Evolutionary conservation across 345 rosid genomes (phyloP).

Genomic region (Aegle marmelos): DNA sequence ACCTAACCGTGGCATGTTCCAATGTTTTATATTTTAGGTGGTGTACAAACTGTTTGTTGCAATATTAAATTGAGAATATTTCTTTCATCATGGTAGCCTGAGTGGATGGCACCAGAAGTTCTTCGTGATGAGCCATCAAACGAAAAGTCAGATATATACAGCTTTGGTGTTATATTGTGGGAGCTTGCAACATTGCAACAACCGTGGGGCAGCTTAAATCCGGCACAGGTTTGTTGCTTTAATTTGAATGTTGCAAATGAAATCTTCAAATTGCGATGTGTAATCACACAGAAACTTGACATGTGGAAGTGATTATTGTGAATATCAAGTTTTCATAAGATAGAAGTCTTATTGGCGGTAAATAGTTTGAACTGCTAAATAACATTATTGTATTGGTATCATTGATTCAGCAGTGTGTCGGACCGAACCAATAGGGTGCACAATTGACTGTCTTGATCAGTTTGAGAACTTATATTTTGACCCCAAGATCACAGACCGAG

Average conservation of each 20-base stretch:
- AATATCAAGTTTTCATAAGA: background rate
- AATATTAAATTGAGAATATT: constrained; percentile 6
- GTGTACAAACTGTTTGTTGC: background rate
- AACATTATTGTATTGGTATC: background rate
- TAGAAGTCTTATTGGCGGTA: background rate
- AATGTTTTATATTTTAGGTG: constrained; percentile 6
- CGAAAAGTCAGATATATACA: constrained; percentile 92
- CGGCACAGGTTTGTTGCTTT: constrained; percentile 79
- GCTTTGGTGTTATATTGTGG: constrained; percentile 98
- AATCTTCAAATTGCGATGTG: background rate
- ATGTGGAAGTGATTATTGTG: background rate
- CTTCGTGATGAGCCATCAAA: constrained; percentile 95
- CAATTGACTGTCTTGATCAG: background rate
- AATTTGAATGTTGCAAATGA: background rate
- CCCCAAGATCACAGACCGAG: background rate
- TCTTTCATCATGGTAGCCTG: constrained; percentile 58
- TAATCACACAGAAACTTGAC: background rate
- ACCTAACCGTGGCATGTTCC: constrained; percentile 1
- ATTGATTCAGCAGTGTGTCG: background rate
- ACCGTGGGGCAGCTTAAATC: constrained; percentile 93
- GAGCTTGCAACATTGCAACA: constrained; percentile 94
- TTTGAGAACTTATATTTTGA: background rate
- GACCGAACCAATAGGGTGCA: background rate
- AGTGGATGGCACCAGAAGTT: constrained; percentile 99
- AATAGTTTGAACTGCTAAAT: background rate